phyloP scores from a whole-genome alignment of 139 green algal species.

The Desmodesmus armatus region DNA sequence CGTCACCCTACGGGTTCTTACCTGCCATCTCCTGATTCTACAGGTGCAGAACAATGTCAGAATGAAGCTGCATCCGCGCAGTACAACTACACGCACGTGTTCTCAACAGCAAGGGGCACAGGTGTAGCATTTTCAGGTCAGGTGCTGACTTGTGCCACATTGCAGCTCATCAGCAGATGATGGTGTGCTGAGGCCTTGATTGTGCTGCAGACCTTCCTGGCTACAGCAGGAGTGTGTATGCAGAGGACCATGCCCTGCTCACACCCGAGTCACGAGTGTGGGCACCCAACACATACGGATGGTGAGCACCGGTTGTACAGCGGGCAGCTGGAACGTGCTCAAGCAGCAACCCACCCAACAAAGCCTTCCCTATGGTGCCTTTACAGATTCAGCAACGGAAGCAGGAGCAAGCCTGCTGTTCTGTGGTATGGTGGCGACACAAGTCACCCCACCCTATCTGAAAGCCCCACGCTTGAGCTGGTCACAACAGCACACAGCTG shows the following conservation, averaged over 20 bases:
- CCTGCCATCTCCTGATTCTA: neutral
- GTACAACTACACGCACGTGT: constrained; percentile 44
- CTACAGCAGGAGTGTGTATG: constrained; percentile 88
- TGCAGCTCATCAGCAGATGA: no score
- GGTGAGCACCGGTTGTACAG: constrained; percentile 25
- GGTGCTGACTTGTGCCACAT: neutral
- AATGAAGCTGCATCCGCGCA: neutral
- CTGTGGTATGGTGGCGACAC: no score
- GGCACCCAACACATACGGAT: constrained; percentile 37
- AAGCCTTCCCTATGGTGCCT: no score
- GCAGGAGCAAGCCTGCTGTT: no score
- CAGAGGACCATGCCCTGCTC: constrained; percentile 90
- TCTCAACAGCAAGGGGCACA: neutral
- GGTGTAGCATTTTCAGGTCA: constrained; percentile 33
- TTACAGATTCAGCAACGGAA: no score
- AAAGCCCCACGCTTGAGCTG: no score
- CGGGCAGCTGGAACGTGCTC: constrained; percentile 9
- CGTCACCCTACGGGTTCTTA: no score
- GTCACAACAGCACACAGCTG: no score
- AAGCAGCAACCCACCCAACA: no score
- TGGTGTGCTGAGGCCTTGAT: neutral
- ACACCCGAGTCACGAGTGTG: constrained; percentile 90
- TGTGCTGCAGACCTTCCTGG: constrained; percentile 81
- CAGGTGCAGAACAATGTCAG: constrained; percentile 2
- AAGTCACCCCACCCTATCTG: no score